Evolutionary conservation across 75 land plant species (phyloP).

Genomic region (Adiantum capillusveneris): DNA sequence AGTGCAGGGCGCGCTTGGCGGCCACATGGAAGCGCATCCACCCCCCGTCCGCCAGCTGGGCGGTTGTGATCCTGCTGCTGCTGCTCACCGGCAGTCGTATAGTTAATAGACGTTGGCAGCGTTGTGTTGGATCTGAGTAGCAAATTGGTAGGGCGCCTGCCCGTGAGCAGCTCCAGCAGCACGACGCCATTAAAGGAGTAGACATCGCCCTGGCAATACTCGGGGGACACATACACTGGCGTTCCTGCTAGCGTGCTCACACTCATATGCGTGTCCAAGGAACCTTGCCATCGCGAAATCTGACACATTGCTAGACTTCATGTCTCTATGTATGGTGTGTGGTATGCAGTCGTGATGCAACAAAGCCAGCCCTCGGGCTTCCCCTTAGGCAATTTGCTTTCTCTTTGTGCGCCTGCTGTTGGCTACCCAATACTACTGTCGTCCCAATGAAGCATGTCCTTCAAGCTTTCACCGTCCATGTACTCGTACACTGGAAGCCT

Average conservation of each 20-base stretch:
- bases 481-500: slow-evolving; percentile 72
- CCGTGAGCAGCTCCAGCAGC: slow-evolving; percentile 54
- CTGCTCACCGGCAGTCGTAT: too few species aligned
- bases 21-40: too few species aligned
- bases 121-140: too few species aligned
- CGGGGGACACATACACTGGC: slow-evolving; percentile 84
- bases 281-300: slow-evolving; percentile 87
- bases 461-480: slow-evolving; percentile 64
- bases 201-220: slow-evolving; percentile 85
- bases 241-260: slow-evolving; percentile 79
- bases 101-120: too few species aligned
- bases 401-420: slow-evolving; percentile 16
- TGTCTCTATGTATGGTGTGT: slow-evolving; percentile 78
- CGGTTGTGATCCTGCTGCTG: too few species aligned
- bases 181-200: slow-evolving; percentile 75
- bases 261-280: slow-evolving; percentile 70
- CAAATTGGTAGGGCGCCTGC: slow-evolving; percentile 58
- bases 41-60: too few species aligned
- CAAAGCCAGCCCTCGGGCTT: slow-evolving; percentile 69
- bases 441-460: slow-evolving; percentile 59
- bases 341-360: slow-evolving; percentile 83
- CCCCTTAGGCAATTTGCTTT: slow-evolving; percentile 63
- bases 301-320: slow-evolving; percentile 86
- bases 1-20: too few species aligned
- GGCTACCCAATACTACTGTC: background rate